A percentile compares a stretch with the other conserved stretches of the same genome.
Conservation (phyloP, 1,284 basidiomycete genomes). For the Sporisorium reilianum region DNA sequence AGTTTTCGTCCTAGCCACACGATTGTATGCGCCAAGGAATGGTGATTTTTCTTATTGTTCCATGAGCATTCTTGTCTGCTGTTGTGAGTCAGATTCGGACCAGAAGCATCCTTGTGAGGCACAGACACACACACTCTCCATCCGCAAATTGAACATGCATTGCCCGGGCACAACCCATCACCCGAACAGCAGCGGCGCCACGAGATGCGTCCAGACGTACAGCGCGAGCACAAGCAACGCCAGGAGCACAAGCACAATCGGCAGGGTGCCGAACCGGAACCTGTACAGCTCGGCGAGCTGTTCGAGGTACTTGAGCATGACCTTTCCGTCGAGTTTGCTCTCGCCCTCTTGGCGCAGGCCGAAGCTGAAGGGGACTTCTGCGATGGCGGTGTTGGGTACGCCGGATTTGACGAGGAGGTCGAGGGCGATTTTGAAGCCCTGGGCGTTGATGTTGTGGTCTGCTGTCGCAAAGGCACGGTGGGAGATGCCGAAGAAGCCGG, state of each 20-base stretch:
- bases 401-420: slow-evolving; percentile 48
- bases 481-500: slow-evolving; percentile 72
- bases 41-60: not conserved
- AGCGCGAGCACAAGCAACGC: slow-evolving; percentile 23
- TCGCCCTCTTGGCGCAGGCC: slow-evolving; percentile 46
- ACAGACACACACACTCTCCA: too few relatives aligned
- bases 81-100: too few relatives aligned
- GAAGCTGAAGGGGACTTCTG: slow-evolving; percentile 50
- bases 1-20: slow-evolving; percentile 48
- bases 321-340: slow-evolving; percentile 47
- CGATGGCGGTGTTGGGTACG: slow-evolving; percentile 30
- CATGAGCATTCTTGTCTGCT: not conserved
- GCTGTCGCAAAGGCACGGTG: slow-evolving; percentile 61
- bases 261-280: slow-evolving; percentile 37
- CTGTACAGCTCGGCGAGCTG: slow-evolving; percentile 46
- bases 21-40: not conserved
- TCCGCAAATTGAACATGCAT: not conserved
- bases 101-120: too few relatives aligned
- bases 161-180: not conserved
- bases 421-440: slow-evolving; percentile 54
- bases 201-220: slow-evolving; percentile 31
- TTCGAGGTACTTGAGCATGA: slow-evolving; percentile 53
- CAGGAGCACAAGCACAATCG: slow-evolving; percentile 24
- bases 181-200: slow-evolving; percentile 18
- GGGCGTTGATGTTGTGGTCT: slow-evolving; percentile 43